A percentile compares a stretch with the other conserved stretches of the same genome.
Conservation (phyloP, 495 filamentous ascomycete genomes). For the Trypethelium eluteriae region DNA sequence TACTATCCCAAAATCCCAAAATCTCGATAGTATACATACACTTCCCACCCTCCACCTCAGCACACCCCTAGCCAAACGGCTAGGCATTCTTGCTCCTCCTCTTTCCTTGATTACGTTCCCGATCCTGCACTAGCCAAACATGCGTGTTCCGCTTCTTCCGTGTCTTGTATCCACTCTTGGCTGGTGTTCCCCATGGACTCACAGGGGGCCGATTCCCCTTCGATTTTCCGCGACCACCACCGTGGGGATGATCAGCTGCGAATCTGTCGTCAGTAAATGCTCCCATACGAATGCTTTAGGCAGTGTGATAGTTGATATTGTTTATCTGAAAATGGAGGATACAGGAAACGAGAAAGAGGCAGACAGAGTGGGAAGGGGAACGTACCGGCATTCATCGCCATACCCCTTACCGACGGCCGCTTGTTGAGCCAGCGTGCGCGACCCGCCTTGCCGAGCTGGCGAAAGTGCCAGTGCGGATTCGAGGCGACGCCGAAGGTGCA, state of each 20-base stretch:
- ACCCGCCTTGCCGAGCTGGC: constrained; percentile 89
- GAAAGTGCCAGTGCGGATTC: constrained; percentile 82
- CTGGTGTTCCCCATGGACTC: constrained; percentile 89
- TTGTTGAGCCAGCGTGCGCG: constrained; percentile 87
- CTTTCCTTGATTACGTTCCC: constrained; percentile 41
- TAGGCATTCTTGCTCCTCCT: constrained; percentile 23
- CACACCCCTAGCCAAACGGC: too few relatives aligned
- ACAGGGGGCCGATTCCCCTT: constrained; percentile 94
- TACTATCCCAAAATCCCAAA: neutral
- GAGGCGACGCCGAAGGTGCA: constrained; percentile 89
- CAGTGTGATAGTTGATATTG: too few relatives aligned
- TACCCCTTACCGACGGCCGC: constrained; percentile 85
- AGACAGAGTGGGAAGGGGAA: constrained; percentile 15
- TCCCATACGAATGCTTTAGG: neutral
- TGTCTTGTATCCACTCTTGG: constrained; percentile 97
- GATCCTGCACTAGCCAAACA: constrained; percentile 37
- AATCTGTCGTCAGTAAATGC: constrained; percentile 26
- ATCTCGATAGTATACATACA: neutral
- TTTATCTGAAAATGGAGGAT: neutral
- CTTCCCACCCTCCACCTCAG: neutral
- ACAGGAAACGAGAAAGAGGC: neutral
- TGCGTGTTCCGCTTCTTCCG: constrained; percentile 50
- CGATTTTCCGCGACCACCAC: constrained; percentile 96
- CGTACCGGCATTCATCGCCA: constrained; percentile 92
- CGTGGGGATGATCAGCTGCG: constrained; percentile 84